Evolutionary conservation across 805 yeast genomes (phyloP), one percentile per base, ranked within the genome.

Genomic region (Barnettozyma siamensis): DNA sequence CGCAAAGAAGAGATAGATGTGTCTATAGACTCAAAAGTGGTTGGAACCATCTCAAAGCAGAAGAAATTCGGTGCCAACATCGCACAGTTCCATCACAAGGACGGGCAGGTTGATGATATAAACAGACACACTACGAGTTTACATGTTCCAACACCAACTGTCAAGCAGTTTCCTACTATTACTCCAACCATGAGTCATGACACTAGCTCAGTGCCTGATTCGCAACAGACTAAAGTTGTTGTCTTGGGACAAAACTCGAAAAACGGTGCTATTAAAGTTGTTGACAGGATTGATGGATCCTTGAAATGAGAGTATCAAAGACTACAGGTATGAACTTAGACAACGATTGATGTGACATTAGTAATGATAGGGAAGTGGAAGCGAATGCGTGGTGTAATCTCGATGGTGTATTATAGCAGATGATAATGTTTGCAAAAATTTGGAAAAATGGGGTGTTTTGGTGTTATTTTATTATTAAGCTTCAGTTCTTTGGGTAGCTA

Each of bases 21-120:
- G 4, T 36, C 39, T 2, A 36, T 50, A 29, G 54, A 50, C 31
- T 31, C 46, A 11, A 48, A 38, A 35, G 54, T 50, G 24, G 43
- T 48, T 3, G 49, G 46, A 10, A 33, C 49, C 5, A 50, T 48
- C 15, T 32, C 33, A 1, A 44, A 38, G 18, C 18, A 34, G 35
- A 15, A 21, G 19, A 20, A 12, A 12, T 15, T 7, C 27, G 31
- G n/a, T 28, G 16, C 31, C 3, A 37, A 41, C 12, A 36, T 35
- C 26, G 40, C 31, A 11, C 17, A 35, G 15, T 27, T 35, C 17
- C 29, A 31, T 10, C 26, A 31, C 17, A 18, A 28, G 15, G 40
- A 21, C 4, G 31, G 30, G 3, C 20, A 21, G 15, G 31, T 33
- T 19, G 37, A 38, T 19, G 18, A 32, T 16, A 33, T 24, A 15